Evolutionary conservation across 202 grass and related monocot species (phyloP).

Genomic region (Digitaria exilis): DNA sequence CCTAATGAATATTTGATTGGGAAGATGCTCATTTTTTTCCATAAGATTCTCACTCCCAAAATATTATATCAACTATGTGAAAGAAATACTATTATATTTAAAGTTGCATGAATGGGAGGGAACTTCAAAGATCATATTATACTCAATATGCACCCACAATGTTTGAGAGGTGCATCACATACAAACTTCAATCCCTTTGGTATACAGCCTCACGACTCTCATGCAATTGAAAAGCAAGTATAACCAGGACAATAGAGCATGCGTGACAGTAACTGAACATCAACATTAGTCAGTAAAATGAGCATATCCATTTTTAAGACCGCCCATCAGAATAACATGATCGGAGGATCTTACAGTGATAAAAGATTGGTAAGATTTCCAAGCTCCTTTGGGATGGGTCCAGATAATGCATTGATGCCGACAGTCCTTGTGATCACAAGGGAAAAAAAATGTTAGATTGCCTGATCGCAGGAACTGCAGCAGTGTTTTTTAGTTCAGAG

Average conservation of each 20-base stretch:
- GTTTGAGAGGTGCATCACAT: not conserved
- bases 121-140: not conserved
- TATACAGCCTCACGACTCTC: not conserved
- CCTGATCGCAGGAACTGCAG: not conserved
- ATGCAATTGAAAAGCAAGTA: not conserved
- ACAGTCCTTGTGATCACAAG: conserved; percentile 47
- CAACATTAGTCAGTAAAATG: conserved; percentile 2
- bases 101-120: not conserved
- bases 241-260: not conserved
- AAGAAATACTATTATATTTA: not conserved
- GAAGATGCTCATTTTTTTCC: not conserved
- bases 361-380: conserved; percentile 67
- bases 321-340: not conserved
- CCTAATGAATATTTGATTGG: not conserved
- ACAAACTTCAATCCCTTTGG: not conserved
- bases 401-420: conserved; percentile 77
- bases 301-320: not conserved
- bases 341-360: conserved; percentile 62
- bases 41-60: not conserved
- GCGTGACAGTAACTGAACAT: not conserved
- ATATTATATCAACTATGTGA: not conserved
- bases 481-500: not conserved
- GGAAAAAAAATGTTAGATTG: conserved; percentile 30
- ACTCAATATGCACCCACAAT: not conserved
- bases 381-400: conserved; percentile 87